Evolutionary conservation across 805 yeast species (phyloP).

Genomic region (Barnettozyma pratensis): DNA sequence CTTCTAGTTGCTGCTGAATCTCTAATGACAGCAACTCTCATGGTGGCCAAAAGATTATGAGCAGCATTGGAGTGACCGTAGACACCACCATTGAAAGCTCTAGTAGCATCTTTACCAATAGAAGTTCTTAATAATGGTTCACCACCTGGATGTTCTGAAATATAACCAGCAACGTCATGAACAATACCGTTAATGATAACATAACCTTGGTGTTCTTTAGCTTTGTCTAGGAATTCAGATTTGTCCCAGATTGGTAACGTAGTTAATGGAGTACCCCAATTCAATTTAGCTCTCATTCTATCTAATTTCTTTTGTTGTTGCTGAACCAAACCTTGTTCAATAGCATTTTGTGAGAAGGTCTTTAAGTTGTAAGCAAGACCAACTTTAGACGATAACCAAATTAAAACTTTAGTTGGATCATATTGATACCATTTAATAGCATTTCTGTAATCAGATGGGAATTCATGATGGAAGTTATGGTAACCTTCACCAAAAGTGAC

Average conservation of each 20-base stretch:
- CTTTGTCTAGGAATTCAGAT: constrained; percentile 41
- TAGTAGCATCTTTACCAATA: constrained; percentile 75
- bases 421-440: constrained; percentile 85
- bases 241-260: constrained; percentile 73
- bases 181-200: constrained; percentile 75
- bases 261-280: constrained; percentile 71
- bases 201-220: constrained; percentile 47
- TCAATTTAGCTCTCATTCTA: constrained; percentile 50
- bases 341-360: constrained; percentile 73
- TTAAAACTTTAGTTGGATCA: constrained; percentile 72
- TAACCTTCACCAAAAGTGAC: constrained; percentile 88
- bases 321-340: constrained; percentile 76
- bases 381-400: constrained; percentile 52
- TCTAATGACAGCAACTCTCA: constrained; percentile 77
- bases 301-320: constrained; percentile 80
- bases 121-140: constrained; percentile 65
- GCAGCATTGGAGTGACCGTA: constrained; percentile 85
- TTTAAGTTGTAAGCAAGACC: constrained; percentile 69
- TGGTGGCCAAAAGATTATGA: constrained; percentile 71
- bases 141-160: constrained; percentile 84
- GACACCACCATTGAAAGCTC: constrained; percentile 83
- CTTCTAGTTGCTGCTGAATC: constrained; percentile 46
- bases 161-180: constrained; percentile 65
- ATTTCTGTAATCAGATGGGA: constrained; percentile 85
- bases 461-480: constrained; percentile 88